Evolutionary conservation across 2,329 filamentous ascomycete species (phyloP), one percentile per base, ranked within the genome.

Genomic region (Monilinia fructigena): DNA sequence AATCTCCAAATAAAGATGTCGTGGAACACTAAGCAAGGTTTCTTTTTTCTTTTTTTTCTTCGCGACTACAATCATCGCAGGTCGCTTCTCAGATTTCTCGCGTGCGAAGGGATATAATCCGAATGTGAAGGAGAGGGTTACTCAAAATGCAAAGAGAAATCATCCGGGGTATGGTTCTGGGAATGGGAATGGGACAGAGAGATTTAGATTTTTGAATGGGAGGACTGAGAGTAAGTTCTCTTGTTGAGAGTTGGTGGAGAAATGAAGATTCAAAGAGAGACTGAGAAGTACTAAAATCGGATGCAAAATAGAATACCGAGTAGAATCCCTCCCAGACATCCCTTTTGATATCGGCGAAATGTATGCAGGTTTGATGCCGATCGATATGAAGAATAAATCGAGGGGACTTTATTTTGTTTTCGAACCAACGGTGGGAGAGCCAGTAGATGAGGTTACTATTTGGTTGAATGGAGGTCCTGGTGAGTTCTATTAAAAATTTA

Each of bases 381-480:
- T 87, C 69, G 75, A 71, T 67, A 69, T 77, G 28, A 80, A 83
- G 62, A 78, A 81, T 52, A 77, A 78, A 0, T 75, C 77, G 1
- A 48, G 70, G 55, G 74, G 80, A 67, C 75, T 83, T 4, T 84
- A 80, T 73, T 83, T 83, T 71, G 83, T 82, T 78, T 85, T 82
- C 75, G 82, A 83, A 68, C 82, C 82, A 2, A 81, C 81, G 0
- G 75, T 74, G 42, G 82, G 82, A 66, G 74, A 77, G 8, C 75
- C 78, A 61, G 80, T 80, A 0, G 71, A 74, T 38, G 82, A 84
- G 69, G 78, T 85, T 56, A 80, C 79, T 0, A 79, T 83, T 38
- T 83, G 76, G 76, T 68, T 79, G 31, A 85, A 84, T 70, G 82
- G 82, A 40, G 82, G 82, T 4, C 82, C 82, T 23, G 48, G 48